These are phyloP conservation scores for Pestalotiopsis sp. DNA, from an alignment of 2,329 filamentous ascomycete genomes.

Conservation along the genomic window DNA sequence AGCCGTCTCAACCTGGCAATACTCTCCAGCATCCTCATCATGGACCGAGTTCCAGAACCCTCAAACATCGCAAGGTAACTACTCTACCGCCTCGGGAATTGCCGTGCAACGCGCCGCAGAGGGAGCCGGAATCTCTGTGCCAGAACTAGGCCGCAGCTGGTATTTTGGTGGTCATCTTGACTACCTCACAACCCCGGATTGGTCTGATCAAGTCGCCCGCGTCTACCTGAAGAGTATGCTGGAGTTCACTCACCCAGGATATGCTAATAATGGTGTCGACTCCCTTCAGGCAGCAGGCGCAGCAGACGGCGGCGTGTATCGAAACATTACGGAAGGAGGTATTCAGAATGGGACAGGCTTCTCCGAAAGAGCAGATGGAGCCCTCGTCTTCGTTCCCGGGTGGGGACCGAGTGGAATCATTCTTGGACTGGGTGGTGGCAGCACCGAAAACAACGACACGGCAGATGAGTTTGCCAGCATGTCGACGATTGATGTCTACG, in stretches of 20 bases:
- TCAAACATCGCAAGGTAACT: constrained; percentile 64
- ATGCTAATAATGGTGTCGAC: constrained; percentile 64
- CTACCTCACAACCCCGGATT: constrained; percentile 58
- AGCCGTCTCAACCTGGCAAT: constrained; percentile 70
- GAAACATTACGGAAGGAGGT: constrained; percentile 75
- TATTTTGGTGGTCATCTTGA: constrained; percentile 82
- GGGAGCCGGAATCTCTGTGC: constrained; percentile 72
- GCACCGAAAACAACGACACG: constrained; percentile 35
- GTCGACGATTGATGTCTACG: constrained; percentile 69
- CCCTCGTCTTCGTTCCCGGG: constrained; percentile 73
- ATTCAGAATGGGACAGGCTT: constrained; percentile 69
- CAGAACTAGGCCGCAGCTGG: constrained; percentile 71
- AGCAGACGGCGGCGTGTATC: constrained; percentile 64
- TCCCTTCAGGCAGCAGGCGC: constrained; percentile 59
- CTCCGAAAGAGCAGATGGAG: constrained; percentile 73
- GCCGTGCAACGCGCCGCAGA: constrained; percentile 72
- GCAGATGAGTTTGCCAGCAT: constrained; percentile 67
- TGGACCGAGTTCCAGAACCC: constrained; percentile 69
- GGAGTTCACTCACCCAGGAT: constrained; percentile 77
- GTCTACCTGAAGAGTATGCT: constrained; percentile 75
- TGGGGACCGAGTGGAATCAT: constrained; percentile 73
- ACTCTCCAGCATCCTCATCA: constrained; percentile 58
- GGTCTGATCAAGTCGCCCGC: constrained; percentile 66
- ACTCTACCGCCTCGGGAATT: constrained; percentile 57
- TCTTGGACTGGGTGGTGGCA: constrained; percentile 73